Conservation (phyloP, 2,329 filamentous ascomycete genomes). For the Xylariaceae sp. region DNA sequence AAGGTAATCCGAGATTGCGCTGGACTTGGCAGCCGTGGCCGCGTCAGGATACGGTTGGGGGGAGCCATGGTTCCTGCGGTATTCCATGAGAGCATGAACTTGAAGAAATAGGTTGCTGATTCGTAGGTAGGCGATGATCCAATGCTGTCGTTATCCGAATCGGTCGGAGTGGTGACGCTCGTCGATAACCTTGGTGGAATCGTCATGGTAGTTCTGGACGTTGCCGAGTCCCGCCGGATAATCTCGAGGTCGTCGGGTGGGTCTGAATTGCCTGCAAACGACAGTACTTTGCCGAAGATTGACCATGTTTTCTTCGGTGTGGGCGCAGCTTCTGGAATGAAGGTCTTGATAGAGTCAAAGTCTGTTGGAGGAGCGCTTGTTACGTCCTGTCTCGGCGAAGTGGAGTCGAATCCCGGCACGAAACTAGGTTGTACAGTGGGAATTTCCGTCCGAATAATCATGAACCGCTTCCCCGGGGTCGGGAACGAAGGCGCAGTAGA, state of each 20-base stretch:
- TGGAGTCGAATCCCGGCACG: slow-evolving; percentile 45
- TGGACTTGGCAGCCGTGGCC: slow-evolving; percentile 63
- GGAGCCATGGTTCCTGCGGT: slow-evolving; percentile 47
- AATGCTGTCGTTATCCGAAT: slow-evolving; percentile 49
- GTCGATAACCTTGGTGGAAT: slow-evolving; percentile 37
- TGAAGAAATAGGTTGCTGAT: slow-evolving; percentile 61
- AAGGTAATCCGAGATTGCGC: slow-evolving; percentile 59
- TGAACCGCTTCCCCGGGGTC: slow-evolving; percentile 75
- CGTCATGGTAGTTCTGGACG: slow-evolving; percentile 36
- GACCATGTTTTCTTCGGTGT: slow-evolving; percentile 56
- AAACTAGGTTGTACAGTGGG: slow-evolving; percentile 44
- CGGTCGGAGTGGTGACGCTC: slow-evolving; percentile 32
- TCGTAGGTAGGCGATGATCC: slow-evolving; percentile 51
- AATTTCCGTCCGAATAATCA: slow-evolving; percentile 79
- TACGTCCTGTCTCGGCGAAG: slow-evolving; percentile 27
- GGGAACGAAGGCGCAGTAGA: slow-evolving; percentile 80
- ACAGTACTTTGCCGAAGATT: slow-evolving; percentile 58
- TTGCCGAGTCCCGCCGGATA: slow-evolving; percentile 46
- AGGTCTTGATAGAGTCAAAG: slow-evolving; percentile 28
- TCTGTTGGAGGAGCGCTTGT: slow-evolving; percentile 23
- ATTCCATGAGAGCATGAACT: slow-evolving; percentile 66
- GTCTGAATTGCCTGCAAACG: slow-evolving; percentile 35
- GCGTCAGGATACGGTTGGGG: slow-evolving; percentile 58
- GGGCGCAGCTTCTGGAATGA: not conserved
- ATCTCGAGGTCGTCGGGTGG: slow-evolving; percentile 46